These are phyloP conservation scores for Brassica nigra DNA, from an alignment of 345 rosid species.

Conservation along the genomic window DNA sequence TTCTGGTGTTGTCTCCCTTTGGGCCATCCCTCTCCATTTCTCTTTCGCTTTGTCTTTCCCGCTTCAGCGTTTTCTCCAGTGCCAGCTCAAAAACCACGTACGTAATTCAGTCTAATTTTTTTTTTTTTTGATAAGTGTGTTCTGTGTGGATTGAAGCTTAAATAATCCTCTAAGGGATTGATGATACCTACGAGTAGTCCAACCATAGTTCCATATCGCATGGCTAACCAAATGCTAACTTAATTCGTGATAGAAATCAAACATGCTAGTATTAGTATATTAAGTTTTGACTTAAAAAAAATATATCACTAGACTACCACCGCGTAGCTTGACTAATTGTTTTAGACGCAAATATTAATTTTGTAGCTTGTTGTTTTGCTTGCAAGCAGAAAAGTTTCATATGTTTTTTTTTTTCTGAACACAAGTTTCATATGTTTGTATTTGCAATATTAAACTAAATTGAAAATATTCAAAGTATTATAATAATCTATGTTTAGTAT, in stretches of 20 bases:
- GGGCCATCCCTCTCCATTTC: constrained; percentile 64
- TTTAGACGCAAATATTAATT: background rate
- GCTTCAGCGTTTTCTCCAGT: constrained; percentile 61
- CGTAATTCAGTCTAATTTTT: background rate
- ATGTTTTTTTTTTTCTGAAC: background rate
- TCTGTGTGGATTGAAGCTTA: too few relatives aligned
- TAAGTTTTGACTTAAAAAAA: background rate
- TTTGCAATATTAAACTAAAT: background rate
- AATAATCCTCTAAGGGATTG: background rate
- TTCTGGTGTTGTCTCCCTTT: constrained; percentile 48
- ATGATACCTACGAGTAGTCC: background rate
- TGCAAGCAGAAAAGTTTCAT: background rate
- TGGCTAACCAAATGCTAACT: background rate
- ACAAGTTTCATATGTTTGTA: too few relatives aligned
- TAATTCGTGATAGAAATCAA: background rate
- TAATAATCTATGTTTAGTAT: background rate
- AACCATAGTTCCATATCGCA: background rate
- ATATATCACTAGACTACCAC: background rate
- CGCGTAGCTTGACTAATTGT: background rate
- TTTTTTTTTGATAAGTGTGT: background rate
- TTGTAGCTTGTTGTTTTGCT: background rate
- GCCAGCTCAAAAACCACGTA: constrained; percentile 56
- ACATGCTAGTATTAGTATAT: background rate
- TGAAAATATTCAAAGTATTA: background rate
- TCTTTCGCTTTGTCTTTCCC: constrained; percentile 62